Base-by-base conservation (phyloP, 1,284 basidiomycete genomes). In the Trametes hirsuta region DNA sequence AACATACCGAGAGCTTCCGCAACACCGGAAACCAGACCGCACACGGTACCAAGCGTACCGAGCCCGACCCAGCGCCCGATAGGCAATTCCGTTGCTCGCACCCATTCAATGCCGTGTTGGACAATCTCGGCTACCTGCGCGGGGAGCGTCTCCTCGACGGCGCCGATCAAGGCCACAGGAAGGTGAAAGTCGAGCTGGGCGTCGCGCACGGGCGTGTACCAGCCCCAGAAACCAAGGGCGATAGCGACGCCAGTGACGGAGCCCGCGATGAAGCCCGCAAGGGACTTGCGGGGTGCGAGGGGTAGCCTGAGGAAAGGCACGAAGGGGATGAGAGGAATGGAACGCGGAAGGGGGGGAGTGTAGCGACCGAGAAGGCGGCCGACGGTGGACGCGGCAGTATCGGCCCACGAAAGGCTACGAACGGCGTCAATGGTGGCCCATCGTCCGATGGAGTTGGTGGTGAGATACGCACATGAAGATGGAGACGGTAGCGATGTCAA, bases 361-460 rank as follows among this genome's bases (percentile, higher is more conserved):
- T 82, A 80, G 12, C 80, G 77, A 21, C 95, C 95, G 74, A 88
- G 95, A 42, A 95, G 79, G 24, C 97, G 88, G 42, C 97, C 97
- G 63, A 98, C 82, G 6, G 94, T 95, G 3, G 95, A 97, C 0
- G 97, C 97, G 14, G 93, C 87, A 0, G 97, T 98, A 77, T 99
- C 97, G 3, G 94, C 95, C 94, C 97, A 98, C 30, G 95, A 96
- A 46, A 99, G 87, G 63, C 93, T 96, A 70, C 48, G 55, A 36
- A 58, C 61, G 15, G 56, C 22, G 45, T 53, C 25, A 48, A 49
- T 37, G 40, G 45, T 42, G 47, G 40, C 6, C n/a, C 34, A 46
- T 48, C 18, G 60, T 42, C 5, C 4, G 51, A 15, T 15, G n/a
- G 47, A 9, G 49, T 42, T 37, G 36, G 48, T 37, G 37, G 46